Base-by-base conservation (phyloP, 768 basidiomycete species). In the Boletus rubescentipes region DNA sequence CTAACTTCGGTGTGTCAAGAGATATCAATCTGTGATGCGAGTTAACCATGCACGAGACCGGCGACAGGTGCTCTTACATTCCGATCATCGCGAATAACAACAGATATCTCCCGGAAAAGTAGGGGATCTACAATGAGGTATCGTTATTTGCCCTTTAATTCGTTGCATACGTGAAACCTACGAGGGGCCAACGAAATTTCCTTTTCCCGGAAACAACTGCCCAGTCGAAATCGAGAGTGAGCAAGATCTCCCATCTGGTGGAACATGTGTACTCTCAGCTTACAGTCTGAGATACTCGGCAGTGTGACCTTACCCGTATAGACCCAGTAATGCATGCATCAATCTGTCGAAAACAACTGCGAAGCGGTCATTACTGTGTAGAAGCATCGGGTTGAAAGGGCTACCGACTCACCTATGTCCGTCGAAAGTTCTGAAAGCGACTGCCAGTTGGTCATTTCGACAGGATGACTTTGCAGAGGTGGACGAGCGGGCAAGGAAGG, bases 101-200 rank as follows among this genome's bases (percentile, higher is more conserved):
- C 31, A 72, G 52, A 65, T 80, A 79, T 51, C 78, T 75, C 4
- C 73, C 75, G 7, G 70, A 57, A 49, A 79, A 78, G 62, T 79
- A 79, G 54, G 77, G 79, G 29, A 70, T 62, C 77, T 79, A 42
- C 5, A 21, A 46, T 10, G 2, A 74, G 43, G 2, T 21, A 35
- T 40, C 4, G 14, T 51, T 21, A 46, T 46, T 32, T n/a, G 23
- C 41, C 29, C 2, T 12, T 45, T 12, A 8, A 35, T 31, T 23
- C 46, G 7, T 46, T 32, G n/a, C 5, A 47, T 32, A 8, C 9
- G 11, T 38, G 15, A 6, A 20, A 73, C 82, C 57, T 46, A 73
- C 76, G 67, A 79, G 55, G 5, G 78, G 79, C 79, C 78, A 79
- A 39, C 76, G 68, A 60, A 78, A 80, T 56, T 66, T 70, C 38